Percentiles rank a stretch among this genome's conserved stretches.
Conservation (phyloP, 2,329 filamentous ascomycete genomes). For the Colletotrichum orbiculare region DNA sequence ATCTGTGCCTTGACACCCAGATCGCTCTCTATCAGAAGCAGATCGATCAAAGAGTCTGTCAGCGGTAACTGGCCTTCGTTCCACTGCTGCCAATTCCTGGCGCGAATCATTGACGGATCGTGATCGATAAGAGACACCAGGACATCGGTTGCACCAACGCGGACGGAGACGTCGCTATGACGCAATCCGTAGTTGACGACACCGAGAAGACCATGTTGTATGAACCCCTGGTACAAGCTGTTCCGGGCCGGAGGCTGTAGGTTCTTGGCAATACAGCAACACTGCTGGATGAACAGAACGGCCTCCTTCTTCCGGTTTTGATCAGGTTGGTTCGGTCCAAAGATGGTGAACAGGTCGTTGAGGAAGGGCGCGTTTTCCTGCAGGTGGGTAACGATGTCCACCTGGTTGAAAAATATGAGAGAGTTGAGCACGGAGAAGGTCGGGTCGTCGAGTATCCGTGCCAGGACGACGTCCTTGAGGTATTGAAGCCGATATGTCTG, state of each 20-base stretch:
- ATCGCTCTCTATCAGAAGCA: constrained; percentile 91
- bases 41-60: constrained; percentile 91
- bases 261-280: constrained; percentile 93
- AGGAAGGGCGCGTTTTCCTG: constrained; percentile 83
- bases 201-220: constrained; percentile 84
- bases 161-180: constrained; percentile 83
- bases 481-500: constrained; percentile 97
- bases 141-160: constrained; percentile 94
- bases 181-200: constrained; percentile 94
- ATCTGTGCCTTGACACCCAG: constrained; percentile 95
- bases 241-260: constrained; percentile 85
- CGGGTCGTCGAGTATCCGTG: constrained; percentile 94
- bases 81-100: constrained; percentile 92
- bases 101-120: constrained; percentile 92
- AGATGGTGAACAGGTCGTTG: constrained; percentile 88
- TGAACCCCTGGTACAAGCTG: constrained; percentile 89
- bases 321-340: constrained; percentile 72
- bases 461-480: constrained; percentile 97
- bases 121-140: constrained; percentile 95
- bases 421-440: constrained; percentile 98
- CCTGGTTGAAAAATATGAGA: constrained; percentile 98
- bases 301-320: constrained; percentile 88
- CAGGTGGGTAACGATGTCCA: constrained; percentile 96
- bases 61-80: constrained; percentile 86
- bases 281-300: constrained; percentile 96